Conservation (phyloP, 208 protist genomes). For the Acanthamoeba divionensis region DNA sequence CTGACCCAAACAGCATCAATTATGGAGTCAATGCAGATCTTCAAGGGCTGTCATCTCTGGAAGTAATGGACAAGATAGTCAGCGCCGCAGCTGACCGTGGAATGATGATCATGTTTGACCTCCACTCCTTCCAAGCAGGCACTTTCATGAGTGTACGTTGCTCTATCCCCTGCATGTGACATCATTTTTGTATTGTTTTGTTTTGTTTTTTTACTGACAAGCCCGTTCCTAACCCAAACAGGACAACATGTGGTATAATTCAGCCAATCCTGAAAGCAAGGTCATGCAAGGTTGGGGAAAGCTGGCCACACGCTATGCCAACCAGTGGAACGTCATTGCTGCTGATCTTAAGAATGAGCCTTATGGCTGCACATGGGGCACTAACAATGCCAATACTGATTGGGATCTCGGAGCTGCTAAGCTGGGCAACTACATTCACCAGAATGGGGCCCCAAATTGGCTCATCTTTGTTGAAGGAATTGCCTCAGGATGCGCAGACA, state of each 20-base stretch:
- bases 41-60: neutral
- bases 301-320: neutral
- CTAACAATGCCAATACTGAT: neutral
- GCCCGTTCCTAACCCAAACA: no score
- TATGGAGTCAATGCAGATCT: conserved; percentile 46
- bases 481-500: neutral
- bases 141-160: no score
- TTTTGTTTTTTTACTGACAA: no score
- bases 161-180: no score
- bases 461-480: neutral
- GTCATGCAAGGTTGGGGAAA: neutral
- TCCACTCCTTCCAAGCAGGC: neutral
- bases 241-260: conserved; percentile 6
- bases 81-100: neutral
- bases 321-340: conserved; percentile 33
- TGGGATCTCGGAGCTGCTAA: neutral
- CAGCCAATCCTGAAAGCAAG: neutral
- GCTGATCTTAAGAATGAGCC: conserved; percentile 22
- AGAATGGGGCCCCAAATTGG: neutral
- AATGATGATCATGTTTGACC: neutral
- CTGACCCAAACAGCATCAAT: conserved; percentile 46
- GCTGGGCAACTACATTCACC: neutral
- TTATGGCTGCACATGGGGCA: neutral
- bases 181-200: no score
- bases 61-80: neutral